Evolutionary conservation across 805 yeast species (phyloP), one percentile per base, ranked within the genome.

Genomic region (Spathaspora gorwiae): DNA sequence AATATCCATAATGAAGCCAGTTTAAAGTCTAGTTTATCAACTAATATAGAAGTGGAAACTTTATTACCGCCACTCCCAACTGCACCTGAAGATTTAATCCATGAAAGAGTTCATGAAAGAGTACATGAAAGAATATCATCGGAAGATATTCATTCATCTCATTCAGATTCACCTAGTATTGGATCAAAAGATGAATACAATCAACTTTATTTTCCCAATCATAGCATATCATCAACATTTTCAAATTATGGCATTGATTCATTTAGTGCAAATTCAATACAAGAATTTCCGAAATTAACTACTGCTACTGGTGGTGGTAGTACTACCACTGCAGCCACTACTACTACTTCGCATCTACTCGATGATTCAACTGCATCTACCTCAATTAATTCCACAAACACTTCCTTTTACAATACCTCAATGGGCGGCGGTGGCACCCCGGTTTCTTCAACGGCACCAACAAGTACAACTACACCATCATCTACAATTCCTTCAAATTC

Each of bases 21-120:
- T 19, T 19, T 19, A 19, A 19, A 19, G 4, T 19, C 24, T 19
- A 19, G 5, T 19, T 14, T 35, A 26, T 35, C 11, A 15, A 2
- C 41, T 10, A 9, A 32, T 6, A 19, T 39, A 29, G 41, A 46
- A 26, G 39, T 30, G 13, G 65, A 62, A 40, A 43, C 54, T 5
- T 49, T 62, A 32, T 53, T 63, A 31, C 68, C 68, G 5, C 68
- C 68, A 5, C 50, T 63, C 36, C 68, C 68, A 3, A 50, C 50
- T 26, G 62, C 59, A 1, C 19, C 34, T 26, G 53, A 52, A 27
- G 52, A 52, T 37, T 37, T 48, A 7, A 40, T 39, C 8, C 9
- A 11, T 29, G 32, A 29, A 9, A 3, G 32, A 29, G 5, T 19
- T 19, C 24, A 19, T 19, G 12, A 9, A 9, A 2, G 12, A 9